Base-by-base conservation (phyloP, 2,329 filamentous ascomycete genomes). In the Mariannaea sp. region DNA sequence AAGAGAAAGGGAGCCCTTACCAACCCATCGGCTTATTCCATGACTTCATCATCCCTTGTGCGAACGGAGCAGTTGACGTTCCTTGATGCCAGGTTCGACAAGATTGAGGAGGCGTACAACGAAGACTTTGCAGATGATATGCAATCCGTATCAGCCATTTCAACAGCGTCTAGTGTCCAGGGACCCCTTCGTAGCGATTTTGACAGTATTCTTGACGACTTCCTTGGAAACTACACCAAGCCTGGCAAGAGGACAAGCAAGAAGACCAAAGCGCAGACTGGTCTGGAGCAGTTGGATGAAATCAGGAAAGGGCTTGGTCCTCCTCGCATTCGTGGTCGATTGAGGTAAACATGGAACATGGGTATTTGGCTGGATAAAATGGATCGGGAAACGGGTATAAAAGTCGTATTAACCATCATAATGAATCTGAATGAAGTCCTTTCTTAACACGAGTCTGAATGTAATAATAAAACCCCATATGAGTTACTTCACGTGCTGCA, bases 1-100 rank as follows among this genome's bases (percentile, higher is more conserved):
- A 97, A 96, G 83, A 86, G 93, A 68, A 97, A 96, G 78, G 93
- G 92, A 39, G 93, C 94, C 2, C 76, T 95, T 71, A 97, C 93
- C 3, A 90, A 89, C 60, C 88, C 89, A 1, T 94, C 92, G 1
- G 86, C 83, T 53, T 96, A 94, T 74, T 94, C 89, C 46, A 96
- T 96, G 92, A 92, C 89, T 0, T 95, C 90, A 1, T 95, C 92
- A 0, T 88, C 91, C 0, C 79, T 96, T 14, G 86, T 90, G 45
- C 85, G 94, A 49, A 99, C 92, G 1, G 93, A 97, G 66, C 90
- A 92, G 35, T 82, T 95, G 55, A 86, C 86, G 1, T 81, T 95
- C 1, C 79, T 99, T 6, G 95, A 99, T 70, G 88, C 88, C 40
- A 84, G 94, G 20, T 99, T 97, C 70, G 94, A 99, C 70, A 90